These are phyloP conservation scores for Candida dendrica DNA, from an alignment of 805 yeast species.

Conservation along the genomic window DNA sequence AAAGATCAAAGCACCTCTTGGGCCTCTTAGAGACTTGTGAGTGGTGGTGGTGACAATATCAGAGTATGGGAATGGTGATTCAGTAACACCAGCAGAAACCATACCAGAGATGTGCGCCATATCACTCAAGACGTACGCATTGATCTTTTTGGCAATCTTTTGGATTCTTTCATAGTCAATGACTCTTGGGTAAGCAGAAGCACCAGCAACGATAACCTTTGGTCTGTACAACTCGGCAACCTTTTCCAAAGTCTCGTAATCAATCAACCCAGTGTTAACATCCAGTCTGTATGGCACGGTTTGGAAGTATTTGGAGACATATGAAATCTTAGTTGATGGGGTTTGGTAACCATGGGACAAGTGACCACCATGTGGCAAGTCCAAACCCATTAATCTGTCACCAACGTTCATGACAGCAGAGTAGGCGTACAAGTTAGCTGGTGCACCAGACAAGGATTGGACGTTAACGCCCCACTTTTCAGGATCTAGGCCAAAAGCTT, in stretches of 20 bases:
- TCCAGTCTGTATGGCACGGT: conserved; percentile 96
- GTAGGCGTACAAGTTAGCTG: conserved; percentile 91
- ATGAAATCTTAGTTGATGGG: conserved; percentile 80
- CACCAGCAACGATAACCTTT: conserved; percentile 91
- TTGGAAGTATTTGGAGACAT: conserved; percentile 88
- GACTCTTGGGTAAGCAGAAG: conserved; percentile 90
- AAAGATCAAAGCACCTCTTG: conserved; percentile 98
- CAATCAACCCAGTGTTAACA: conserved; percentile 81
- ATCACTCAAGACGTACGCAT: conserved; percentile 87
- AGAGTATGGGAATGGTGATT: conserved; percentile 87
- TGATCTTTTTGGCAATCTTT: conserved; percentile 85
- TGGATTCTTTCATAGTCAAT: conserved; percentile 89
- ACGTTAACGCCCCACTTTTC: conserved; percentile 96
- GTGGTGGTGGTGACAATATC: conserved; percentile 98
- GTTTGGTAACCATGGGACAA: conserved; percentile 96
- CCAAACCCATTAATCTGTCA: conserved; percentile 95
- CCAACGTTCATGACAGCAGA: conserved; percentile 83
- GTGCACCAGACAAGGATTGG: conserved; percentile 92
- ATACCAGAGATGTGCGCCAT: conserved; percentile 98
- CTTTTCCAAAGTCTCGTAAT: conserved; percentile 79
- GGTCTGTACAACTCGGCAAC: conserved; percentile 88
- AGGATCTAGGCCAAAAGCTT: conserved; percentile 70
- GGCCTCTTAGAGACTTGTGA: conserved; percentile 96
- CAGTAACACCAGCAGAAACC: conserved; percentile 89
- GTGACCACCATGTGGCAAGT: conserved; percentile 98